Evolutionary conservation across 176 grass and related monocot genomes (phyloP), one percentile per base, ranked within the genome.

Genomic region (Alopecurus myosuroides): DNA sequence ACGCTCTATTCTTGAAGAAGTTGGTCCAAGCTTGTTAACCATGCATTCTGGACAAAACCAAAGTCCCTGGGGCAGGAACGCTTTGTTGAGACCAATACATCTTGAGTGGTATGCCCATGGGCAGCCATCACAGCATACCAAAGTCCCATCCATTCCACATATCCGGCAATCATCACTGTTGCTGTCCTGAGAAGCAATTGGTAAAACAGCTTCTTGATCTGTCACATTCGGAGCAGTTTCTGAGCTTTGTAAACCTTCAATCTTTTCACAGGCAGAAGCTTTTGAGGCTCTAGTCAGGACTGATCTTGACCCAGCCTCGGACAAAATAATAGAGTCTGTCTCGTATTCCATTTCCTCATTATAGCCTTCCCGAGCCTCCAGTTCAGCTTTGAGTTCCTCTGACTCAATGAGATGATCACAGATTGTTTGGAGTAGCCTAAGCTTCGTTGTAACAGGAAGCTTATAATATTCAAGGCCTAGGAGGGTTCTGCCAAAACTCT

Each of bases 1-100:
- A 78, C 89, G 89, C 87, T 95, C 88, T 67, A 91, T 89, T 90
- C 90, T 91, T 56, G 88, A 88, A 81, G 91, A 96, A 52, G 78
- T 65, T 60, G 85, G 81, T 34, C 91, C 91, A 84, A 94, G 91
- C 77, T 89, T 99, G 75, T 94, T 81, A 88, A 96, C 87, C 36
- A 80, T 62, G 40, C 97, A 99, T 79, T 99, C 97, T 88, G 91
- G 94, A 85, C 97, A 99, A 81, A 94, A 99, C 97, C 97, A 99
- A 28, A 76, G 51, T 13, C 91, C 94, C 64, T 88, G 72, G 30
- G 97, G 97, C 57, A 99, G 90, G 76, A 56, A 92, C 11, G 93
- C 89, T 88, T 96, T 99, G 76, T 86, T 96, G 26, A 86, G 91
- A 66, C 97, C 91, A 77, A 99, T 96, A 82, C 97, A 99, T 92